Percentiles rank a stretch among this genome's conserved stretches.
These are phyloP conservation scores for Prunus mongolica DNA, from an alignment of 306 rosid genomes.

Conservation along the genomic window DNA sequence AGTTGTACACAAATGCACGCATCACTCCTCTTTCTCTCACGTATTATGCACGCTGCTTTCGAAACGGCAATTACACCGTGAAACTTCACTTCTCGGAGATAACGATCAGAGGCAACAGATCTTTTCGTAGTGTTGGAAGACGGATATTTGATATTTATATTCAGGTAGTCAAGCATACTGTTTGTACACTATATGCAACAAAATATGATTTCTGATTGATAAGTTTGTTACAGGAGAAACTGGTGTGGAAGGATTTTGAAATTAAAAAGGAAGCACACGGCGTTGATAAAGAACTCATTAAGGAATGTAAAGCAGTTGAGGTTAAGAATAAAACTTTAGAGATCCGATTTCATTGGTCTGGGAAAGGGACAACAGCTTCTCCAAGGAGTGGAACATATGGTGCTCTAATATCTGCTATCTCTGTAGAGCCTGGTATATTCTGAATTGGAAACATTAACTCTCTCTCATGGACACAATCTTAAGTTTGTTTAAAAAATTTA, in stretches of 20 bases:
- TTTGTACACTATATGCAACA: too few species aligned
- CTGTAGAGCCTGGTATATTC: conserved; percentile 43
- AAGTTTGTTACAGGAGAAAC: neutral
- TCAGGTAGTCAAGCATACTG: conserved; percentile 32
- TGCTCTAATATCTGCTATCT: conserved; percentile 61
- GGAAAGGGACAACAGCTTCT: conserved; percentile 54
- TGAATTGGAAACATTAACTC: neutral
- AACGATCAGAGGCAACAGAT: conserved; percentile 37
- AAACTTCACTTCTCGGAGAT: conserved; percentile 57
- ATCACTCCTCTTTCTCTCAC: conserved; percentile 45
- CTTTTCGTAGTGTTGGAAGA: conserved; percentile 49
- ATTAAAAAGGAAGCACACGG: conserved; percentile 15
- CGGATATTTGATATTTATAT: conserved; percentile 57
- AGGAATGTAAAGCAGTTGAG: conserved; percentile 23
- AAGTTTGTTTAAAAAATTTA: too few species aligned
- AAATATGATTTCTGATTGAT: too few species aligned
- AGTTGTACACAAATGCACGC: conserved; percentile 48
- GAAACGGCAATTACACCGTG: conserved; percentile 55
- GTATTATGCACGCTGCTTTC: conserved; percentile 54
- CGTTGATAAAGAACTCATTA: conserved; percentile 11
- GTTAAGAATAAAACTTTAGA: conserved; percentile 33
- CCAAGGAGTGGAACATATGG: conserved; percentile 54
- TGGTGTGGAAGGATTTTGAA: conserved; percentile 9
- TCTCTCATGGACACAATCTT: neutral
- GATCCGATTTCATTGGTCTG: conserved; percentile 62